Conservation (phyloP, 257 asterid genomes). For the Linaria vulgaris region DNA sequence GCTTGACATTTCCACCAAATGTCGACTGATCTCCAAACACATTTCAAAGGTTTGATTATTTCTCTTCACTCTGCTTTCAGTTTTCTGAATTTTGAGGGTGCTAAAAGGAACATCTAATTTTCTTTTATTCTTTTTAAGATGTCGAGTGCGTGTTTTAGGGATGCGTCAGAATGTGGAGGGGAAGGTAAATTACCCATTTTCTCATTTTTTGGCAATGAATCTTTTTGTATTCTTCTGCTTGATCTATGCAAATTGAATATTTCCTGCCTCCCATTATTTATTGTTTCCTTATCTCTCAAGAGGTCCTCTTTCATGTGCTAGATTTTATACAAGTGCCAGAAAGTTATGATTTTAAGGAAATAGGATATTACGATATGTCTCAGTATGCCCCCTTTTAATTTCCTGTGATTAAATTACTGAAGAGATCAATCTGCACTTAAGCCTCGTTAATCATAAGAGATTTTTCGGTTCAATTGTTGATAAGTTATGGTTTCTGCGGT, state of each 20-base stretch:
- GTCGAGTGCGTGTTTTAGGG: constrained; percentile 34
- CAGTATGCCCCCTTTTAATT: not conserved
- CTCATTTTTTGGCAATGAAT: not conserved
- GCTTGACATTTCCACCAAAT: constrained; percentile 52
- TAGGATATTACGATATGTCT: not conserved
- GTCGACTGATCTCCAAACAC: constrained; percentile 58
- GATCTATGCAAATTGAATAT: not conserved
- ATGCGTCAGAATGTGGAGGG: constrained; percentile 35
- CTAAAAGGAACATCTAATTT: constrained; percentile 8
- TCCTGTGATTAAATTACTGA: not conserved
- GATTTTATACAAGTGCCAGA: not conserved
- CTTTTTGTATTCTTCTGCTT: constrained; percentile 7
- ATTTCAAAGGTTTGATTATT: constrained; percentile 54
- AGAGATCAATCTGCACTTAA: not conserved
- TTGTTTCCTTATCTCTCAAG: constrained; percentile 3
- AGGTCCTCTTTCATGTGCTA: not conserved
- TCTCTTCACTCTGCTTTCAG: constrained; percentile 18
- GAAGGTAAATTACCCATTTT: constrained; percentile 37
- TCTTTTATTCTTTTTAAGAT: constrained; percentile 41
- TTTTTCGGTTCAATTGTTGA: not conserved
- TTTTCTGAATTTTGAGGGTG: constrained; percentile 16
- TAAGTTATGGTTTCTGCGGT: constrained; percentile 2
- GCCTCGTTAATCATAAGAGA: not conserved
- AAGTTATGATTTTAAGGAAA: not conserved
- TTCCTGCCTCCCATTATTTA: not conserved